phyloP scores from a whole-genome alignment of 2,329 filamentous ascomycete species.

The Ceratocystis cubensis region DNA sequence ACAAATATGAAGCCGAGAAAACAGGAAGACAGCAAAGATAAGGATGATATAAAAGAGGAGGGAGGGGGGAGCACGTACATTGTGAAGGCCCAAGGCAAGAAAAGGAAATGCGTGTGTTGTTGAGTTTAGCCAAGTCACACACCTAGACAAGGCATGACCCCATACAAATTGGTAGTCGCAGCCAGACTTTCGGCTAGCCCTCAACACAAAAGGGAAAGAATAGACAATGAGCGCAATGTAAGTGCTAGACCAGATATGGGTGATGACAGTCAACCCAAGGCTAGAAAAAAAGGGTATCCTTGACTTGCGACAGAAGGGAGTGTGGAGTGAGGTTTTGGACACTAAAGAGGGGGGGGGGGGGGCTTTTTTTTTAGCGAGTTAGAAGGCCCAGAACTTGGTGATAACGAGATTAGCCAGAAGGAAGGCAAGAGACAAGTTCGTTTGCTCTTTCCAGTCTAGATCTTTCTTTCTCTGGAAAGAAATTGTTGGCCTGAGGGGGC shows the following conservation, averaged over 20 bases:
- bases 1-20: neutral
- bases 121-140: constrained; percentile 15
- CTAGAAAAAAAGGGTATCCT: neutral
- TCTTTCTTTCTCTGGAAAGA: neutral
- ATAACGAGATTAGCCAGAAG: neutral
- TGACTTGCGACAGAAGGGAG: neutral
- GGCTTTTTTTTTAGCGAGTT: neutral
- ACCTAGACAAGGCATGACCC: constrained; percentile 19
- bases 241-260: neutral
- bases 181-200: constrained; percentile 4
- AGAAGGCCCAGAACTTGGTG: neutral
- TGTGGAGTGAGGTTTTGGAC: neutral
- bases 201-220: constrained; percentile 1
- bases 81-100: neutral
- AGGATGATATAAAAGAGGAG: neutral
- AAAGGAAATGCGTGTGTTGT: neutral
- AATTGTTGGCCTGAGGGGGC: neutral
- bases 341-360: neutral
- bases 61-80: neutral
- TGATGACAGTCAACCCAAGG: neutral
- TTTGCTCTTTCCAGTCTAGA: neutral
- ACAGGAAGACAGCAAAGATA: neutral
- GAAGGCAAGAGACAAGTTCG: neutral
- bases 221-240: neutral
- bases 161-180: neutral